Conservation (phyloP, 2,329 filamentous ascomycete species). For the Aspergillus bombycis region DNA sequence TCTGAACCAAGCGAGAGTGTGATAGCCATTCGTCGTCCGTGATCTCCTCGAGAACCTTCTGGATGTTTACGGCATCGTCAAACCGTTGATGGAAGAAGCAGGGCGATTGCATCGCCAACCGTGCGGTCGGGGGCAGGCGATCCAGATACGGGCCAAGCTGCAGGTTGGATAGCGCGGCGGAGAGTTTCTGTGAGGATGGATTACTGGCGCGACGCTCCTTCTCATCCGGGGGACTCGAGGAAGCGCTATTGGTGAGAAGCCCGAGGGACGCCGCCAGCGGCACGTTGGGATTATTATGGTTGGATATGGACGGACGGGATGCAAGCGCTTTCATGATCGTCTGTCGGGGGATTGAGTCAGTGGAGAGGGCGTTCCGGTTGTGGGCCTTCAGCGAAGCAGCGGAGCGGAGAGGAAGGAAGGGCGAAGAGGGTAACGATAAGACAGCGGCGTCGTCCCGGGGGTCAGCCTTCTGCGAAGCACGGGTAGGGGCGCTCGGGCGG, state of each 20-base stretch:
- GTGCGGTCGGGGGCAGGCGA: conserved; percentile 46
- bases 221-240: conserved; percentile 28
- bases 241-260: conserved; percentile 53
- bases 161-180: conserved; percentile 58
- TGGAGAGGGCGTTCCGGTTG: conserved; percentile 58
- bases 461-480: conserved; percentile 24
- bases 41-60: conserved; percentile 93
- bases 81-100: conserved; percentile 99
- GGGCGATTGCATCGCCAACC: conserved; percentile 79
- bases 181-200: conserved; percentile 63
- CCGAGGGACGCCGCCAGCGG: conserved; percentile 66
- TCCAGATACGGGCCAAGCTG: conserved; percentile 49
- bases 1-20: conserved; percentile 91
- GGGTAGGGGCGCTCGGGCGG: conserved; percentile 21
- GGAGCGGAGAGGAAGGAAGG: conserved; percentile 39
- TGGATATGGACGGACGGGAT: conserved; percentile 60
- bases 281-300: conserved; percentile 57
- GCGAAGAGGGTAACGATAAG: conserved; percentile 31
- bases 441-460: conserved; percentile 30
- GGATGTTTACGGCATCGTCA: conserved; percentile 92
- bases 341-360: conserved; percentile 73
- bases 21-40: conserved; percentile 84
- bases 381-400: conserved; percentile 36
- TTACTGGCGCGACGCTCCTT: conserved; percentile 46
- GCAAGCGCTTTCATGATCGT: conserved; percentile 82